Conservation (phyloP, 139 green algal genomes). For the Axilococcus clingmanii region DNA sequence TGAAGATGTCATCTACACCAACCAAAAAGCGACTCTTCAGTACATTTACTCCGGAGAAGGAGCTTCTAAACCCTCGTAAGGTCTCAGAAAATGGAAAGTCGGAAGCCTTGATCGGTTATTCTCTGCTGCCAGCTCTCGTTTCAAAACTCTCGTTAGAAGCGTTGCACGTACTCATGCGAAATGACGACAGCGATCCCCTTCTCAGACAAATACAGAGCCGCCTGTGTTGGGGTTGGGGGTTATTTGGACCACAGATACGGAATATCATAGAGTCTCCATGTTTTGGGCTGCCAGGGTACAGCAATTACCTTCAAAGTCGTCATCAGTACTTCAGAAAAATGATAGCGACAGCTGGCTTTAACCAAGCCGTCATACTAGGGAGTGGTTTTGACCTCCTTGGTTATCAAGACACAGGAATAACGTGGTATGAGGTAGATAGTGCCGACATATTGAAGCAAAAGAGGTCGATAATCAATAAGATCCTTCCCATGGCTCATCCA, state of each 20-base stretch:
- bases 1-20: too few relatives aligned
- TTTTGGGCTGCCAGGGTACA: constrained; percentile 11
- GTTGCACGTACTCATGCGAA: too few relatives aligned
- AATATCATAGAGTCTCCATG: constrained; percentile 6
- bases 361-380: constrained; percentile 18
- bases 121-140: too few relatives aligned
- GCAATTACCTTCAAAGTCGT: neutral
- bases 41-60: too few relatives aligned
- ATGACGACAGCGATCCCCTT: neutral
- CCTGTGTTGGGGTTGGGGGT: neutral
- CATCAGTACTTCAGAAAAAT: neutral
- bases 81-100: too few relatives aligned
- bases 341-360: neutral
- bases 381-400: constrained; percentile 2
- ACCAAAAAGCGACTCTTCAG: too few relatives aligned
- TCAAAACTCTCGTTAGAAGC: too few relatives aligned
- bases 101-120: too few relatives aligned
- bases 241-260: neutral
- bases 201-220: neutral
- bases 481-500: constrained; percentile 5
- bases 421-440: constrained; percentile 19
- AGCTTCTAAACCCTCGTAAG: too few relatives aligned
- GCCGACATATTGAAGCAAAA: constrained; percentile 4
- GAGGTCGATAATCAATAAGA: constrained; percentile 6
- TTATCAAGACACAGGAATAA: neutral